Conservation (phyloP, 345 rosid genomes). For the Eucalyptus marginata region DNA sequence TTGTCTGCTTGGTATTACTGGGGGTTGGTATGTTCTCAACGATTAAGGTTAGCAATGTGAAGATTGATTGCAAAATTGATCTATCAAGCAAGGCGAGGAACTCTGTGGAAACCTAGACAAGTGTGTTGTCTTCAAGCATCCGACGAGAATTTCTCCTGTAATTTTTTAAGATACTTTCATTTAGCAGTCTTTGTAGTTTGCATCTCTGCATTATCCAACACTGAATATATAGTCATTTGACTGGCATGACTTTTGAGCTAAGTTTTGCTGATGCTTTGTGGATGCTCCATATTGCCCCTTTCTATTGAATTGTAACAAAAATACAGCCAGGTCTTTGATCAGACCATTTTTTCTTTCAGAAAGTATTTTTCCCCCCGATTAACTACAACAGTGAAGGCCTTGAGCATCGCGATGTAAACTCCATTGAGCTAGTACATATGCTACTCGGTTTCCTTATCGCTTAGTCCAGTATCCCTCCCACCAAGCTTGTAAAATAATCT, state of each 20-base stretch:
- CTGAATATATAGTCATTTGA: background rate
- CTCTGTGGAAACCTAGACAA: background rate
- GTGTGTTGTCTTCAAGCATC: background rate
- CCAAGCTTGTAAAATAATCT: background rate
- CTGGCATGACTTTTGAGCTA: background rate
- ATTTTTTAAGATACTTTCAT: background rate
- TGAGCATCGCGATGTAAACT: background rate
- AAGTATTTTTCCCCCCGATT: rapidly evolving
- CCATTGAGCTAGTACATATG: background rate
- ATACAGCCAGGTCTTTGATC: background rate
- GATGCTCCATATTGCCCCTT: background rate
- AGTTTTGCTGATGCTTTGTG: background rate
- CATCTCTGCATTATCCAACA: background rate
- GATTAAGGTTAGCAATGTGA: background rate
- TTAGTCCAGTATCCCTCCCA: background rate
- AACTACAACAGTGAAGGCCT: background rate
- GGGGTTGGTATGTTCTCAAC: background rate
- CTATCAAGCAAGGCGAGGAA: background rate
- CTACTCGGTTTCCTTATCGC: background rate
- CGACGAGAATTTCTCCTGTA: background rate
- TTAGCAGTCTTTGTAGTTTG: background rate
- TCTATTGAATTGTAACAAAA: background rate
- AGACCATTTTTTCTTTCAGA: background rate
- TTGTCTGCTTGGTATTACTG: background rate
- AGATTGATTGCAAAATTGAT: background rate